Base-by-base conservation (phyloP, 139 green algal genomes). In the Asterochloris erici region DNA sequence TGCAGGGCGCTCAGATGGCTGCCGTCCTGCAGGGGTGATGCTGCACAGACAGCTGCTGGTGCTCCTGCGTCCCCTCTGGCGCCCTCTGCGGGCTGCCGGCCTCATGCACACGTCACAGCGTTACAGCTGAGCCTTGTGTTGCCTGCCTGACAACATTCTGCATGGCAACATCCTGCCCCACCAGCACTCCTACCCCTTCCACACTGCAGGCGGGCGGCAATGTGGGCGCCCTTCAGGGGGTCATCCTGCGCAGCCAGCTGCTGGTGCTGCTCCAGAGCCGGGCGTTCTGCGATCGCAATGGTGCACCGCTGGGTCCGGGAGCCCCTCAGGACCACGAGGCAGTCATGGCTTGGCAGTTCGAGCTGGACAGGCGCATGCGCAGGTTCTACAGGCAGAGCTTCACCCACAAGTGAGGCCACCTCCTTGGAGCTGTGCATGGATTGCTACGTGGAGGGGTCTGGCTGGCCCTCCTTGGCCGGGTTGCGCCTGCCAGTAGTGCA, bases 181-280 rank as follows among this genome's bases (percentile, higher is more conserved):
- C 12, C 70, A 76, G 70, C 38, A n/a, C 38, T 54, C 38, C 38
- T 6, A 54, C 4, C 38, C 38, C 6, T 79, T 54, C 64, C 47
- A 79, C 66, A 79, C 54, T 68, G 38, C 54, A 54, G 11, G 74
- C 54, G 17, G 47, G 54, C 12, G 74, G 54, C 12, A 68, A 29
- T 14, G 24, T 68, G 47, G 74, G 66, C 19, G 11, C 54, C 23
- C 82, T 96, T 85, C 86, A 95, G 77, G 95, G 95, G 66, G 64
- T 98, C 11, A 90, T 98, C 73, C 88, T 97, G 86, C 90, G 95
- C 78, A 91, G 78, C 28, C 94, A 98, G 92, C 85, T 98, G 83
- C 83, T 94, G 66, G 91, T 96, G 79, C 88, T 97, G 79, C 87
- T 97, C 9, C 78, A 76, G 60, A 68, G 29, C 62, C 82, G 78